Percentiles rank a stretch among this genome's conserved stretches.
These are phyloP conservation scores for Berberis thunbergii DNA, from an alignment of 164 flowering plant genomes.

Conservation along the genomic window DNA sequence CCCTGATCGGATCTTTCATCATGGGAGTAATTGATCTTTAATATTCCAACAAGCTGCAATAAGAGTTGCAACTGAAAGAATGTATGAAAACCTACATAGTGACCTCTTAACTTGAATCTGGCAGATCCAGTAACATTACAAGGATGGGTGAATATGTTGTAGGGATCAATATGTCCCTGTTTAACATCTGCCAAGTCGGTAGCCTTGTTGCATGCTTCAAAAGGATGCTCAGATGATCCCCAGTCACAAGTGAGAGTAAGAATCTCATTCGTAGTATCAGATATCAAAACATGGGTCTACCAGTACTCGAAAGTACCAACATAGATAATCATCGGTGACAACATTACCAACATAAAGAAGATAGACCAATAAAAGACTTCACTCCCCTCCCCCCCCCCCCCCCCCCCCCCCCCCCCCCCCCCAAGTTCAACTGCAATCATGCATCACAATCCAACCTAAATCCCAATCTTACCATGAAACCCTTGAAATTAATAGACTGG, in stretches of 20 bases:
- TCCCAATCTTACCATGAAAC: slow-evolving; percentile 60
- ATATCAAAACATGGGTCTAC: slow-evolving; percentile 96
- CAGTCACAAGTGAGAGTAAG: slow-evolving; percentile 41
- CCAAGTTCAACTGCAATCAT: background rate
- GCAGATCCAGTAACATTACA: slow-evolving; percentile 52
- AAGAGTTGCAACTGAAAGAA: too few relatives aligned
- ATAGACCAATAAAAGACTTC: background rate
- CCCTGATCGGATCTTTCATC: slow-evolving; percentile 83
- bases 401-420: background rate
- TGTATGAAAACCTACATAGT: slow-evolving; percentile 47
- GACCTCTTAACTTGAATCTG: slow-evolving; percentile 53
- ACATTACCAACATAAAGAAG: slow-evolving; percentile 82
- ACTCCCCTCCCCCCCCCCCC: too few relatives aligned
- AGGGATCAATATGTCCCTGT: slow-evolving; percentile 82
- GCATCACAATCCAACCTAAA: background rate
- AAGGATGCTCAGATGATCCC: slow-evolving; percentile 65
- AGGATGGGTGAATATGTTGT: slow-evolving; percentile 77
- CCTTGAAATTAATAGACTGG: slow-evolving; percentile 74
- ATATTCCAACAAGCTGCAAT: too few relatives aligned
- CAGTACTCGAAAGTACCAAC: slow-evolving; percentile 94
- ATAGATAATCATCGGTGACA: slow-evolving; percentile 81
- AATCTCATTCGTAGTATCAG: slow-evolving; percentile 66
- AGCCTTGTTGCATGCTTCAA: slow-evolving; percentile 53
- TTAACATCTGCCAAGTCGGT: slow-evolving; percentile 46
- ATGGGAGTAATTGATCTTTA: slow-evolving; percentile 23